These are phyloP conservation scores for Leccinum arenicola DNA, from an alignment of 768 basidiomycete species.

Conservation along the genomic window DNA sequence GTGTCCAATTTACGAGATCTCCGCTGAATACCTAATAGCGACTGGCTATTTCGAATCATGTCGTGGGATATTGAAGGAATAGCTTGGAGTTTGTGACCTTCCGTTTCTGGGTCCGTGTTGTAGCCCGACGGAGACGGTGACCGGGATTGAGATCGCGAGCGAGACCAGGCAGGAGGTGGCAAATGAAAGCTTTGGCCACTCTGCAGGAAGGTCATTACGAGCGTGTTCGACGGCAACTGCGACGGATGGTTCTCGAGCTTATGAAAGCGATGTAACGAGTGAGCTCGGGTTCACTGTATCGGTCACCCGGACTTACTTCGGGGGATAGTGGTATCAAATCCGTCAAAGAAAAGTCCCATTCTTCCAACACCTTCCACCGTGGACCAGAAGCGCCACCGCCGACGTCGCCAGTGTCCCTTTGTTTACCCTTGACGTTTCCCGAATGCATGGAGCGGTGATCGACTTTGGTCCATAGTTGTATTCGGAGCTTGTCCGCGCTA, in stretches of 20 bases:
- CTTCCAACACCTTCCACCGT: slow-evolving; percentile 63
- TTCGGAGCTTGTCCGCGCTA: slow-evolving; percentile 48
- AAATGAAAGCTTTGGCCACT: slow-evolving; percentile 60
- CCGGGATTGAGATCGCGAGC: slow-evolving; percentile 31
- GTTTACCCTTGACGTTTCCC: slow-evolving; percentile 44
- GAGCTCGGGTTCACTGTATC: slow-evolving; percentile 9
- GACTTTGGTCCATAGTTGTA: slow-evolving; percentile 60
- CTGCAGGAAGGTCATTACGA: slow-evolving; percentile 64
- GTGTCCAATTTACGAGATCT: slow-evolving; percentile 26
- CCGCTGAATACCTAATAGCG: slow-evolving; percentile 14
- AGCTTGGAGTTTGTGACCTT: slow-evolving; percentile 38
- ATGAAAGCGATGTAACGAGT: slow-evolving; percentile 4
- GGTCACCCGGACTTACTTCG: slow-evolving; percentile 47
- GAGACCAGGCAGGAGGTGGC: slow-evolving; percentile 35
- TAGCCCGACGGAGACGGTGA: slow-evolving; percentile 66
- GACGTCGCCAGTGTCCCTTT: slow-evolving; percentile 32
- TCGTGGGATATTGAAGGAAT: slow-evolving; percentile 19
- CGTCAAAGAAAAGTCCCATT: slow-evolving; percentile 63
- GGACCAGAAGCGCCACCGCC: slow-evolving; percentile 5
- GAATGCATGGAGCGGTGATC: slow-evolving; percentile 10
- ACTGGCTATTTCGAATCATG: slow-evolving; percentile 15
- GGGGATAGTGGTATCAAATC: slow-evolving; percentile 57
- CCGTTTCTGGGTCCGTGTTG: slow-evolving; percentile 69
- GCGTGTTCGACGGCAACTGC: slow-evolving; percentile 68
- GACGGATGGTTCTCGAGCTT: slow-evolving; percentile 40